Percentiles rank a stretch among this genome's conserved stretches.
These are phyloP conservation scores for Solanum medicagineum DNA, from an alignment of 257 asterid genomes.

Conservation along the genomic window DNA sequence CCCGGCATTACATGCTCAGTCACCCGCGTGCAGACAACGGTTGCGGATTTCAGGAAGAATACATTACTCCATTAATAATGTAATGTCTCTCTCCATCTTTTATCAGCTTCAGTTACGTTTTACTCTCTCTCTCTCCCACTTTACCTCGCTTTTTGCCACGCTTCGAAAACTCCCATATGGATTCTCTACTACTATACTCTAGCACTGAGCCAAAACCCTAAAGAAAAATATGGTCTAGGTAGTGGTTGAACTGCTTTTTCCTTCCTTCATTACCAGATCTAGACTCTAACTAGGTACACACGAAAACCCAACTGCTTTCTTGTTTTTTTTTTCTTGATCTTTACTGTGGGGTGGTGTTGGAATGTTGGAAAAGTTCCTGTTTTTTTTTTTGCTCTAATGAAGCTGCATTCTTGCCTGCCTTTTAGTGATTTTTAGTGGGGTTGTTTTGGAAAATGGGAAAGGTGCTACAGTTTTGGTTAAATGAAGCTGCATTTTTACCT, in stretches of 20 bases:
- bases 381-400: not conserved
- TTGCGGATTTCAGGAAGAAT: not conserved
- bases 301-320: not conserved
- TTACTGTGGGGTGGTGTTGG: not conserved
- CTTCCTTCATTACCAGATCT: not conserved
- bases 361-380: not conserved
- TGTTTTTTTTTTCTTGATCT: not conserved
- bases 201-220: not conserved
- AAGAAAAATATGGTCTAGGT: not conserved
- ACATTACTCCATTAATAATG: not conserved
- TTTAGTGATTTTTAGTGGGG: not conserved
- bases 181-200: not conserved
- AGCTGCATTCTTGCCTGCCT: not conserved
- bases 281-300: not conserved
- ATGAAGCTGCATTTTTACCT: not conserved
- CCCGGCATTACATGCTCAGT: not conserved
- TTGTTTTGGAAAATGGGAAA: not conserved
- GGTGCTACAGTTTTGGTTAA: not conserved
- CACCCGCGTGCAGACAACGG: not conserved
- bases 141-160: not conserved
- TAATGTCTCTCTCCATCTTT: not conserved
- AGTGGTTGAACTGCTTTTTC: not conserved
- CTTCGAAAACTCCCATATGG: not conserved
- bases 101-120: not conserved
- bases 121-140: not conserved